phyloP scores from a whole-genome alignment of 495 filamentous ascomycete species.

The Rostrohypoxylon terebratum region DNA sequence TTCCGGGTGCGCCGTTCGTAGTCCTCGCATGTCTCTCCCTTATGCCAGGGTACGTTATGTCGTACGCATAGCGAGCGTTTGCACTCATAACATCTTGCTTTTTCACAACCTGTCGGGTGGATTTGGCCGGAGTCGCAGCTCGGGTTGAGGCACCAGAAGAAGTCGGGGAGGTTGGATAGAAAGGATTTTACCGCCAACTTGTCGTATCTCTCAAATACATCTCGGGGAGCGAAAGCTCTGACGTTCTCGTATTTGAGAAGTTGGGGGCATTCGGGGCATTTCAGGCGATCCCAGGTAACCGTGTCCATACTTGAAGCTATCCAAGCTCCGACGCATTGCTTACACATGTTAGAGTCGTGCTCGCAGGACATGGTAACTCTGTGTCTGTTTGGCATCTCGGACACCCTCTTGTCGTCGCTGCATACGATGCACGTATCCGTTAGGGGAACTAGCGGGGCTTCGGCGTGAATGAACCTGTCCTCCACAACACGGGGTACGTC shows the following conservation, averaged over 20 bases:
- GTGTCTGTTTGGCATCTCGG: slow-evolving; percentile 49
- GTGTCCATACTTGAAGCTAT: slow-evolving; percentile 51
- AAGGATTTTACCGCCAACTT: slow-evolving; percentile 46
- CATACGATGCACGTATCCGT: slow-evolving; percentile 54
- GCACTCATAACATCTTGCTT: slow-evolving; percentile 57
- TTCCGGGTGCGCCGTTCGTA: slow-evolving; percentile 54
- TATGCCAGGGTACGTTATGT: slow-evolving; percentile 62
- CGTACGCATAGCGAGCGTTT: slow-evolving; percentile 53
- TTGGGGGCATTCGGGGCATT: slow-evolving; percentile 56
- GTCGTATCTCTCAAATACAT: slow-evolving; percentile 53
- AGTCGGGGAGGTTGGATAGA: slow-evolving; percentile 52
- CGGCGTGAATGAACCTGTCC: slow-evolving; percentile 48
- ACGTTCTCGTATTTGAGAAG: slow-evolving; percentile 52
- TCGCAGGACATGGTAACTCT: slow-evolving; percentile 50
- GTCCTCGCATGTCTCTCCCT: slow-evolving; percentile 60
- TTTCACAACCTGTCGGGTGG: slow-evolving; percentile 48
- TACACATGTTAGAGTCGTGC: slow-evolving; percentile 53
- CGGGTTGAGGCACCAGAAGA: slow-evolving; percentile 57
- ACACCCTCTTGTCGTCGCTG: slow-evolving; percentile 52
- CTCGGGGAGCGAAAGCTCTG: slow-evolving; percentile 45
- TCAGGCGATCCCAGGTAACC: slow-evolving; percentile 50
- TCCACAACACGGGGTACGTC: slow-evolving; percentile 47
- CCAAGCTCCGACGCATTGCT: slow-evolving; percentile 52
- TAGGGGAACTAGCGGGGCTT: slow-evolving; percentile 51
- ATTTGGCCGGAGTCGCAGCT: slow-evolving; percentile 61